phyloP scores from a whole-genome alignment of 306 rosid genomes.

The Nissolia schottii region DNA sequence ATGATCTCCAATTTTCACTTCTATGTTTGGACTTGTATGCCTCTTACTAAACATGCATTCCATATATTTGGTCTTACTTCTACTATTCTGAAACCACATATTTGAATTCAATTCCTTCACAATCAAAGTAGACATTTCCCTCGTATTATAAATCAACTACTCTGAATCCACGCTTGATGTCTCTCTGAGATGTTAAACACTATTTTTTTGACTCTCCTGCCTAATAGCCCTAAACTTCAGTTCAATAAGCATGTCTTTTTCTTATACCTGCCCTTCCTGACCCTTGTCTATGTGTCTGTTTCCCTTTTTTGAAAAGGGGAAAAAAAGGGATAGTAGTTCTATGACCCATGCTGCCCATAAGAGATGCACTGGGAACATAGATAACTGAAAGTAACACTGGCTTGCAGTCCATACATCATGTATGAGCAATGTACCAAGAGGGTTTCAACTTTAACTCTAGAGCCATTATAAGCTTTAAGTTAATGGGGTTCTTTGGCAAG shows the following conservation, averaged over 20 bases:
- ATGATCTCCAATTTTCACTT: no score
- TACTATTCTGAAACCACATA: background rate
- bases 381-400: background rate
- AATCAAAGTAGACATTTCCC: background rate
- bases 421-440: background rate
- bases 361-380: background rate
- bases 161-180: conserved; percentile 1
- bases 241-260: background rate
- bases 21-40: no score
- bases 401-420: background rate
- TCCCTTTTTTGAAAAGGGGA: background rate
- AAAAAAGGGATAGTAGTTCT: background rate
- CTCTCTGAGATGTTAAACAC: background rate
- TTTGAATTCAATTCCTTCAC: background rate
- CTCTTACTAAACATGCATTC: no score
- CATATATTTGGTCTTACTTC: no score
- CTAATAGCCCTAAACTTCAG: background rate
- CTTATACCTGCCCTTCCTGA: background rate
- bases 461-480: background rate
- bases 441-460: background rate
- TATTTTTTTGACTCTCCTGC: background rate
- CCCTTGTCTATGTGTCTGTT: background rate
- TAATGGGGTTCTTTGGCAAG: background rate
- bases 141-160: conserved; percentile 6
- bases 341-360: background rate